phyloP scores from a whole-genome alignment of 441 rosid species.

The Hypseocharis bilobata region DNA sequence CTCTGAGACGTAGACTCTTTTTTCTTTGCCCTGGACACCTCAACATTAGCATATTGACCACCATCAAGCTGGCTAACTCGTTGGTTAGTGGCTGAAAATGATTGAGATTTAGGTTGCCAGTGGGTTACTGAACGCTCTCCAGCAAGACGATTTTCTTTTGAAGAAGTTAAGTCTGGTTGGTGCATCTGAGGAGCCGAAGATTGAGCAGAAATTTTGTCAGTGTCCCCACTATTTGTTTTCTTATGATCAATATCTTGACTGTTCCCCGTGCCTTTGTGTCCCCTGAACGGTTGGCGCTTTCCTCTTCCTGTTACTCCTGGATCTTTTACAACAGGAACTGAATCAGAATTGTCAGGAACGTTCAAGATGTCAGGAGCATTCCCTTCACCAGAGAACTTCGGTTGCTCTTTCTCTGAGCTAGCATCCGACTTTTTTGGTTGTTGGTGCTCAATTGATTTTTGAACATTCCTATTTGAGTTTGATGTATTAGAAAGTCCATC shows the following conservation, averaged over 20 bases:
- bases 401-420: constrained; percentile 39
- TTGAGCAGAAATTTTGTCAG: constrained; percentile 32
- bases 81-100: constrained; percentile 29
- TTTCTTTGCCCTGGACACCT: constrained; percentile 34
- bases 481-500: constrained; percentile 28
- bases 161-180: constrained; percentile 33
- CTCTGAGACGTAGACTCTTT: constrained; percentile 31
- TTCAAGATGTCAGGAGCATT: constrained; percentile 45
- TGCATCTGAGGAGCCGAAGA: constrained; percentile 35
- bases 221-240: constrained; percentile 37
- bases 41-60: constrained; percentile 34
- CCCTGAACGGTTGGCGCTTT: constrained; percentile 50
- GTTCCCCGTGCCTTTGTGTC: constrained; percentile 40
- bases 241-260: constrained; percentile 44
- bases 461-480: constrained; percentile 32
- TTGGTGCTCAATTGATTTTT: constrained; percentile 36
- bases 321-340: constrained; percentile 38
- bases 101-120: constrained; percentile 67
- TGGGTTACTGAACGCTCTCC: constrained; percentile 56
- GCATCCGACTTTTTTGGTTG: constrained; percentile 32
- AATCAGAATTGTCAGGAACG: constrained; percentile 39
- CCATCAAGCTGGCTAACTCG: constrained; percentile 36
- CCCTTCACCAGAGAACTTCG: constrained; percentile 39
- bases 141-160: constrained; percentile 44
- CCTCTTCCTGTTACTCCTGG: constrained; percentile 45